Percentiles rank a stretch among this genome's conserved stretches.
phyloP scores from a whole-genome alignment of 2,329 filamentous ascomycete genomes.

The Sporothrix phasma region DNA sequence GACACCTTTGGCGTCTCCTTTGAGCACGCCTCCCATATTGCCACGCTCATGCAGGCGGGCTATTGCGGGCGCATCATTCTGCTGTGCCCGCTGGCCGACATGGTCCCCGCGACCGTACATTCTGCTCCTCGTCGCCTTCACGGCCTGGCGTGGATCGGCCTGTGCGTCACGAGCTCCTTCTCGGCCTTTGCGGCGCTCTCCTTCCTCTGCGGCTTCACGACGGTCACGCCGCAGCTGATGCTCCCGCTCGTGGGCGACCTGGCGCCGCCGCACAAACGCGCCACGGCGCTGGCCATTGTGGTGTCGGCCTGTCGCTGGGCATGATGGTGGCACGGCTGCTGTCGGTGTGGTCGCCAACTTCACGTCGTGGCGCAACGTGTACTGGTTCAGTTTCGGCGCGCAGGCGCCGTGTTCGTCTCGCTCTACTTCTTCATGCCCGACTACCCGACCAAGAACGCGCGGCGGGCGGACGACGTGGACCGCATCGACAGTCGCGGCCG shows the following conservation, averaged over 20 bases:
- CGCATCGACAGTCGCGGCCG: constrained; percentile 43
- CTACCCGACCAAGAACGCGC: constrained; percentile 67
- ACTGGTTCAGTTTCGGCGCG: constrained; percentile 61
- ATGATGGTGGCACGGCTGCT: constrained; percentile 54
- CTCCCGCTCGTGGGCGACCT: constrained; percentile 67
- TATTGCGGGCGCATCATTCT: constrained; percentile 66
- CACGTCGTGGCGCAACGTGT: constrained; percentile 34
- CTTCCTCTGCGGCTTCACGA: constrained; percentile 50
- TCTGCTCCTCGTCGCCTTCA: constrained; percentile 52
- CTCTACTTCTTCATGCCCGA: constrained; percentile 67
- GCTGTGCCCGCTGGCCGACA: constrained; percentile 62
- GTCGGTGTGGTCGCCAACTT: constrained; percentile 8
- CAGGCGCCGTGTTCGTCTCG: constrained; percentile 53
- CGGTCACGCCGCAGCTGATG: constrained; percentile 67
- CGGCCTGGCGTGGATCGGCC: constrained; percentile 58
- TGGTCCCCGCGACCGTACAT: constrained; percentile 57
- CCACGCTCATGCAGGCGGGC: constrained; percentile 64
- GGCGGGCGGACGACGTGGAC: constrained; percentile 41
- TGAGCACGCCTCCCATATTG: constrained; percentile 53
- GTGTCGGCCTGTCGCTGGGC: constrained; percentile 60
- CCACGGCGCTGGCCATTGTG: constrained; percentile 54
- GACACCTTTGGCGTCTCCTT: constrained; percentile 57
- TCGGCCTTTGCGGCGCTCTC: constrained; percentile 52
- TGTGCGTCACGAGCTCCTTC: constrained; percentile 57
- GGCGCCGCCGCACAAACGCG: constrained; percentile 55